Conservation (phyloP, 1,284 basidiomycete genomes). For the Naganishia liquefaciens region DNA sequence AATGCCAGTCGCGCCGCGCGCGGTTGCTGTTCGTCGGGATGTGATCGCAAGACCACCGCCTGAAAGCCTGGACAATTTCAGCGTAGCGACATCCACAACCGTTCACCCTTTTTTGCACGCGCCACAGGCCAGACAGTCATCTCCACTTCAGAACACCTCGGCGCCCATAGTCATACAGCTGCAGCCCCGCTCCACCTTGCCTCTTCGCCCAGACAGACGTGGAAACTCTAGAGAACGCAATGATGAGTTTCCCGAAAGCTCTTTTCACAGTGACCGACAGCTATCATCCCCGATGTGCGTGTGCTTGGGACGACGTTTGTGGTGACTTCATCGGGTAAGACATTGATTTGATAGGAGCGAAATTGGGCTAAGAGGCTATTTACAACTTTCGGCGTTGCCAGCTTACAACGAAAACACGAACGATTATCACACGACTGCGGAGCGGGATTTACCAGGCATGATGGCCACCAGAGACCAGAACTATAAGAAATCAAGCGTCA, state of each 20-base stretch:
- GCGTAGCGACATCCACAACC: conserved; percentile 16
- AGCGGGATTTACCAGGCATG: conserved; percentile 32
- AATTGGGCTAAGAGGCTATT: neutral
- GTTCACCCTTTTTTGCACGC: conserved; percentile 9
- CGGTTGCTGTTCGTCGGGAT: neutral
- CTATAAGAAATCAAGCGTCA: conserved; percentile 17
- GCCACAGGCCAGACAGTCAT: neutral
- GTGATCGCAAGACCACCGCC: neutral
- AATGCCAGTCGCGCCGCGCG: neutral
- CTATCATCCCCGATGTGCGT: conserved; percentile 6
- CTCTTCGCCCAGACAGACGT: conserved; percentile 7
- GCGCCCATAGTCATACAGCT: neutral
- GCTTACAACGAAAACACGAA: conserved; percentile 7
- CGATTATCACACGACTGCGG: neutral
- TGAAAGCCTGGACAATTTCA: conserved; percentile 17
- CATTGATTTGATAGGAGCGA: neutral
- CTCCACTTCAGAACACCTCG: neutral
- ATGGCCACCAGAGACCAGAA: conserved; percentile 38
- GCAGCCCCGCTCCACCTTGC: neutral
- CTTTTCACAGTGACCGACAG: neutral
- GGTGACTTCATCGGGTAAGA: neutral
- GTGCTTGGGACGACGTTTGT: conserved; percentile 18
- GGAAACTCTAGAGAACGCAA: too few species aligned
- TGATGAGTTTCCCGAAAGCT: conserved; percentile 15
- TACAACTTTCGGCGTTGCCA: conserved; percentile 1